A percentile compares a stretch with the other conserved stretches of the same genome.
These are phyloP conservation scores for Entomortierella beljakovae DNA, from an alignment of 192 early-diverging fungal species.

Conservation along the genomic window DNA sequence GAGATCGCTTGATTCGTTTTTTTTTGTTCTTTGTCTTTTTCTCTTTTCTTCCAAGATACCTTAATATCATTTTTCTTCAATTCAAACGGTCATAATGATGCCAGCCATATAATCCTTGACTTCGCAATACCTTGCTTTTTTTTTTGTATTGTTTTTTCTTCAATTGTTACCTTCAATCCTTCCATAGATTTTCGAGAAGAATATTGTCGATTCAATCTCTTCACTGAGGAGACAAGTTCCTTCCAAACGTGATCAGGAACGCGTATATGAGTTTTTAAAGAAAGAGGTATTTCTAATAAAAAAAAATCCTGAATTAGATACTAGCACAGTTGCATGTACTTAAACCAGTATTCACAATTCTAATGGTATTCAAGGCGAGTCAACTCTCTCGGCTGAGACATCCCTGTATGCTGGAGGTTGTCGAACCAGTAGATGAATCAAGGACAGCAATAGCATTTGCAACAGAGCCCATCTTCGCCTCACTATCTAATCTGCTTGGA, in stretches of 20 bases:
- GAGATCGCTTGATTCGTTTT: neutral
- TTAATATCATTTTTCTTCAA: neutral
- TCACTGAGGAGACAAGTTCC: slow-evolving; percentile 62
- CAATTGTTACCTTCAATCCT: neutral
- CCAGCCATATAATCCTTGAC: slow-evolving; percentile 40
- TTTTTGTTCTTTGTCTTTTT: neutral
- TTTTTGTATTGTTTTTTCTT: neutral
- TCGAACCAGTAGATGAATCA: slow-evolving; percentile 79
- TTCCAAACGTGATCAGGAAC: slow-evolving; percentile 56
- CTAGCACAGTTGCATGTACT: too few relatives aligned
- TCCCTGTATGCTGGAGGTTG: slow-evolving; percentile 79
- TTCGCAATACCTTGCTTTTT: neutral
- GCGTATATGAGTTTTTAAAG: slow-evolving; percentile 67
- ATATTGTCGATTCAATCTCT: slow-evolving; percentile 65
- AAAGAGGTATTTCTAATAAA: slow-evolving; percentile 64
- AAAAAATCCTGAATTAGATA: too few relatives aligned
- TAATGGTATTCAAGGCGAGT: slow-evolving; percentile 64
- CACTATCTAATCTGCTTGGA: slow-evolving; percentile 72
- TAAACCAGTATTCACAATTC: too few relatives aligned
- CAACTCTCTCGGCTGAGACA: slow-evolving; percentile 81
- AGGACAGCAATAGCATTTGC: slow-evolving; percentile 77
- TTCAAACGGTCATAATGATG: too few relatives aligned
- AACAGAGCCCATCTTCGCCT: slow-evolving; percentile 77
- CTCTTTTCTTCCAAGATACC: neutral
- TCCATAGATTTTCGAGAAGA: slow-evolving; percentile 77